These are phyloP conservation scores for Phytophthora idaei DNA, from an alignment of 352 stramenopile genomes.

Conservation along the genomic window DNA sequence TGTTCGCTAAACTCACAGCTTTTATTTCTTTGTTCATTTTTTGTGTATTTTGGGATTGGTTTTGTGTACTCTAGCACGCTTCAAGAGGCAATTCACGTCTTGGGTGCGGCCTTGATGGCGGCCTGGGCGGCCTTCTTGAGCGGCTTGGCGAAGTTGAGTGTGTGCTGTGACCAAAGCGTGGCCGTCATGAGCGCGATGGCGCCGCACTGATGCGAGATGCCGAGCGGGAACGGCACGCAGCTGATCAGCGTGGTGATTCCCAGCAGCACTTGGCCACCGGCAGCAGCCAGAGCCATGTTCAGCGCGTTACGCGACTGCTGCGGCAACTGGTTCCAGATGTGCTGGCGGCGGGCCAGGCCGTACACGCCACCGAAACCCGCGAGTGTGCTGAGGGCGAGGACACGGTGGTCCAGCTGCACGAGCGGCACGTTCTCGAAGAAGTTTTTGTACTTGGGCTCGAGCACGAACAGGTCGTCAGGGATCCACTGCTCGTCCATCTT, in stretches of 20 bases:
- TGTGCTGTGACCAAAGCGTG: conserved; percentile 92
- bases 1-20: background rate
- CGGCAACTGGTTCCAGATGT: conserved; percentile 90
- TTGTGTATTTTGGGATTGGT: conserved; percentile 10
- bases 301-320: conserved; percentile 74
- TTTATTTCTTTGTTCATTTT: background rate
- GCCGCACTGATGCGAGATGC: conserved; percentile 96
- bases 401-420: conserved; percentile 98
- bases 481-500: conserved; percentile 97
- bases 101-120: conserved; percentile 44
- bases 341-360: conserved; percentile 61
- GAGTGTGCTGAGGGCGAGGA: conserved; percentile 94
- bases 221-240: conserved; percentile 96
- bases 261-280: conserved; percentile 88
- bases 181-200: conserved; percentile 95
- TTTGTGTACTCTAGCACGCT: background rate
- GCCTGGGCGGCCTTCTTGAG: conserved; percentile 47
- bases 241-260: conserved; percentile 97
- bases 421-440: conserved; percentile 98
- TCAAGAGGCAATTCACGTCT: conserved; percentile 8
- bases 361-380: conserved; percentile 72
- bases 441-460: conserved; percentile 93
- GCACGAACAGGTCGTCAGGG: conserved; percentile 92
- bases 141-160: conserved; percentile 85
- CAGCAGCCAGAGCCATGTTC: conserved; percentile 79